Evolutionary conservation across 2,329 filamentous ascomycete species (phyloP).

Genomic region (Sordariomycetes sp.): DNA sequence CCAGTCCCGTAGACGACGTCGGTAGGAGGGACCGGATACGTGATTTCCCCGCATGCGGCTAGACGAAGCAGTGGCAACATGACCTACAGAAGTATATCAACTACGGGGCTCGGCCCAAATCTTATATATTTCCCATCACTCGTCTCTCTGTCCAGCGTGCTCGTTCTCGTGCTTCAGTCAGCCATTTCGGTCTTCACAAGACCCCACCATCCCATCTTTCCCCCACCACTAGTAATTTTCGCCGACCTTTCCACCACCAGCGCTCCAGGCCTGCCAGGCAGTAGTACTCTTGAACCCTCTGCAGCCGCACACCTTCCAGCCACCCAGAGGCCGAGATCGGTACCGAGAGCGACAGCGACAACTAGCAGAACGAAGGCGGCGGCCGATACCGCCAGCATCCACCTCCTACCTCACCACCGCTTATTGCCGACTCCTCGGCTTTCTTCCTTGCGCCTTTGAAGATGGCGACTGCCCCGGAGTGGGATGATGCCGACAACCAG

Average conservation of each 20-base stretch:
- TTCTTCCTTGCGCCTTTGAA: background rate
- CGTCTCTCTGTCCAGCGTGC: background rate
- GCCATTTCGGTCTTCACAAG: background rate
- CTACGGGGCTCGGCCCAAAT: too few relatives aligned
- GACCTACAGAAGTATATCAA: too few relatives aligned
- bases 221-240: background rate
- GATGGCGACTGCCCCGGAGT: constrained; percentile 3
- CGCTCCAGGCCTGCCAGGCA: too few relatives aligned
- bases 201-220: background rate
- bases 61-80: too few relatives aligned
- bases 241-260: background rate
- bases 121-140: too few relatives aligned
- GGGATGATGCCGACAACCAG: constrained; percentile 6
- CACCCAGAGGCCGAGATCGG: background rate
- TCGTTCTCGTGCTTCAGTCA: background rate
- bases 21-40: too few relatives aligned
- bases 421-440: too few relatives aligned
- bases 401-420: background rate
- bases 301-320: background rate
- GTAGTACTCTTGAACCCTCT: too few relatives aligned
- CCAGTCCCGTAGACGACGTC: too few relatives aligned
- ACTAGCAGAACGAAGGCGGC: background rate
- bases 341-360: background rate
- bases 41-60: too few relatives aligned
- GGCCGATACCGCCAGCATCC: background rate